These are phyloP conservation scores for Aspergillus awamori DNA, from an alignment of 2,329 filamentous ascomycete species.

Conservation along the genomic window DNA sequence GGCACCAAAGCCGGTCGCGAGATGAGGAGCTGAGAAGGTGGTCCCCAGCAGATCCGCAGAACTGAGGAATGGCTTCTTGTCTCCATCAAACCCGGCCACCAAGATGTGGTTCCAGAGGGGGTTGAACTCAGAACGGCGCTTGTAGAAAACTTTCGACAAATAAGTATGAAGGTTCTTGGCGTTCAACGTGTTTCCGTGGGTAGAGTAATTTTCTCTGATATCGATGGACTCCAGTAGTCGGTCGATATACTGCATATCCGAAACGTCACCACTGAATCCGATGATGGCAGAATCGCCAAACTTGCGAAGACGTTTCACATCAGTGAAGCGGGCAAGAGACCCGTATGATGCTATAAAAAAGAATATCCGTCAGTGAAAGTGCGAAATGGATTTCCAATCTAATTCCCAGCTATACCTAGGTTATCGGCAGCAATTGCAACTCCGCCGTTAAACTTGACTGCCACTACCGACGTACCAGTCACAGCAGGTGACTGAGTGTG, in stretches of 20 bases:
- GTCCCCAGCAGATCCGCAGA: conserved; percentile 90
- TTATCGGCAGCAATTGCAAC: conserved; percentile 98
- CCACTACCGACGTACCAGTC: conserved; percentile 93
- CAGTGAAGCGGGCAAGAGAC: conserved; percentile 92
- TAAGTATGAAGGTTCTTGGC: conserved; percentile 97
- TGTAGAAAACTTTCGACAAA: conserved; percentile 93
- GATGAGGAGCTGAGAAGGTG: conserved; percentile 81
- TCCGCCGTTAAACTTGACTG: conserved; percentile 92
- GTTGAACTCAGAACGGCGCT: conserved; percentile 91
- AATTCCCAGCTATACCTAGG: conserved; percentile 65
- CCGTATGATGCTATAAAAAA: conserved; percentile 80
- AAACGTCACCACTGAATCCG: conserved; percentile 95
- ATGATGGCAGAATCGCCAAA: conserved; percentile 84
- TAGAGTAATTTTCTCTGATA: conserved; percentile 83
- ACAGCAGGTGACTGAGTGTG: conserved; percentile 93
- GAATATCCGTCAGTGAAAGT: neutral
- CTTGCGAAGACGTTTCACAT: conserved; percentile 89
- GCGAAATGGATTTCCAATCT: conserved; percentile 19
- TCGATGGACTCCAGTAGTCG: conserved; percentile 82
- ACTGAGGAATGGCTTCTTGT: conserved; percentile 83
- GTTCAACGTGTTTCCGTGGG: conserved; percentile 63
- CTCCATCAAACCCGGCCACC: conserved; percentile 82
- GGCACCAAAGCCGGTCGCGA: conserved; percentile 91
- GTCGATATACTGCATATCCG: conserved; percentile 98
- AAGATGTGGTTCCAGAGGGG: conserved; percentile 96